phyloP scores from a whole-genome alignment of 2,329 filamentous ascomycete species.

The Sporothrix variecibatus region DNA sequence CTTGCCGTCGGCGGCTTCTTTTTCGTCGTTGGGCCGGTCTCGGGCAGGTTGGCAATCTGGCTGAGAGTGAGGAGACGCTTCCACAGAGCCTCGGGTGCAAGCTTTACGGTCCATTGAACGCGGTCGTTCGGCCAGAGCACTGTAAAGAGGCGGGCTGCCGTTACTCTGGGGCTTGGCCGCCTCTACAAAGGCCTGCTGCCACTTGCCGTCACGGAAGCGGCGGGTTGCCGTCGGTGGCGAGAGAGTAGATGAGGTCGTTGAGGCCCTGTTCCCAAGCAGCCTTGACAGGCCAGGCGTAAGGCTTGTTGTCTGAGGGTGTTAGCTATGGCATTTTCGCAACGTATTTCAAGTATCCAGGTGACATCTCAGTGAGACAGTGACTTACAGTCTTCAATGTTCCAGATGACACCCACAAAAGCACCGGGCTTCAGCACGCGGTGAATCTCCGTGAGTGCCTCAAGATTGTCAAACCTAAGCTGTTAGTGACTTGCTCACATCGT shows the following conservation, averaged over 20 bases:
- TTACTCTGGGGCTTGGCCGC: slow-evolving; percentile 35
- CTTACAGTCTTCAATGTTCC: slow-evolving; percentile 73
- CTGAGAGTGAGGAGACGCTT: slow-evolving; percentile 66
- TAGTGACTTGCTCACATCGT: no score
- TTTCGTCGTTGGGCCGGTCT: slow-evolving; percentile 42
- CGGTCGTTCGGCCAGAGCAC: slow-evolving; percentile 62
- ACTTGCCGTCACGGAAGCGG: slow-evolving; percentile 66
- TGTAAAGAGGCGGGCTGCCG: slow-evolving; percentile 51
- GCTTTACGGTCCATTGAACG: slow-evolving; percentile 59
- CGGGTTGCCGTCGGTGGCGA: slow-evolving; percentile 58
- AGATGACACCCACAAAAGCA: slow-evolving; percentile 65
- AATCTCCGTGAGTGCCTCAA: slow-evolving; percentile 63
- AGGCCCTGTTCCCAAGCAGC: slow-evolving; percentile 64
- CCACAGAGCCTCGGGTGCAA: slow-evolving; percentile 63
- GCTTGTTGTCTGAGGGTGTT: slow-evolving; percentile 61
- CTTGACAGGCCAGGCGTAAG: slow-evolving; percentile 54
- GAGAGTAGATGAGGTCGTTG: slow-evolving; percentile 58
- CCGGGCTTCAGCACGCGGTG: slow-evolving; percentile 63
- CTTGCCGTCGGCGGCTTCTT: not conserved
- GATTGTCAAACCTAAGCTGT: slow-evolving; percentile 63
- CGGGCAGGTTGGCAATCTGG: slow-evolving; percentile 61
- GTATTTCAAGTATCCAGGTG: no score
- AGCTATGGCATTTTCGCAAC: not conserved
- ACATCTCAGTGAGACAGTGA: slow-evolving; percentile 22
- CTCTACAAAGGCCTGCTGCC: slow-evolving; percentile 64